Base-by-base conservation (phyloP, 768 basidiomycete genomes). In the Leccinum disarticulatum region DNA sequence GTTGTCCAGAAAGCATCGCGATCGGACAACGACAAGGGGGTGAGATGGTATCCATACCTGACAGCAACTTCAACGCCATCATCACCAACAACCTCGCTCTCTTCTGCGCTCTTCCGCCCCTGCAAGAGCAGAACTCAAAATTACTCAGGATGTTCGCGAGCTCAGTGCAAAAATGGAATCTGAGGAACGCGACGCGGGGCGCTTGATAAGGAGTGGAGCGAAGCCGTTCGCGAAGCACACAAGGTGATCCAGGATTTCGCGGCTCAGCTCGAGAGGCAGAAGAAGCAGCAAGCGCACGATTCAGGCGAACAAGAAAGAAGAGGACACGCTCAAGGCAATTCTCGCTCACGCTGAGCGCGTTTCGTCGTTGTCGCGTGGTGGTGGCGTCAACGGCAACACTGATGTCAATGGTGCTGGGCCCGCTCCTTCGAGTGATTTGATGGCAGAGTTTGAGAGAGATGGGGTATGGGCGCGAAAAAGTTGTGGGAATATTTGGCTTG, bases 61-160 rank as follows among this genome's bases (percentile, higher is more conserved):
- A 79, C 3, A 76, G 81, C 51, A 83, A 85, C 62, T 87, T 88
- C 17, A 87, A 93, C 57, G 81, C 82, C 2, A 85, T 98, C 62
- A 95, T 98, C 73, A 88, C 91, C 17, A 90, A 91, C 68, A 83
- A 94, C 66, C 84, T 98, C 19, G 90, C 98, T 27, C 81, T 91
- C 33, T 98, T 94, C 85, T 81, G 81, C 49, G 90, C 87, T 0
- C 83, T 98, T 56, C 81, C 83, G 13, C 79, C 82, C 13, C 77
- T 99, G n/a, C 95, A 98, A 68, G 83, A 87, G 46, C 95, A 96
- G 76, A 98, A 98, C 71, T 11, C 88, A 92, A 90, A 90, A 66
- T 77, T 98, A 19, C 78, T 98, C 51, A 87, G 83, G 72, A 86
- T 96, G 87, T 89, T 13, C 81, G 95, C 15, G 90, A 91, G 57